These are phyloP conservation scores for Ascodesmis nigricans DNA, from an alignment of 495 filamentous ascomycete species.

Conservation along the genomic window DNA sequence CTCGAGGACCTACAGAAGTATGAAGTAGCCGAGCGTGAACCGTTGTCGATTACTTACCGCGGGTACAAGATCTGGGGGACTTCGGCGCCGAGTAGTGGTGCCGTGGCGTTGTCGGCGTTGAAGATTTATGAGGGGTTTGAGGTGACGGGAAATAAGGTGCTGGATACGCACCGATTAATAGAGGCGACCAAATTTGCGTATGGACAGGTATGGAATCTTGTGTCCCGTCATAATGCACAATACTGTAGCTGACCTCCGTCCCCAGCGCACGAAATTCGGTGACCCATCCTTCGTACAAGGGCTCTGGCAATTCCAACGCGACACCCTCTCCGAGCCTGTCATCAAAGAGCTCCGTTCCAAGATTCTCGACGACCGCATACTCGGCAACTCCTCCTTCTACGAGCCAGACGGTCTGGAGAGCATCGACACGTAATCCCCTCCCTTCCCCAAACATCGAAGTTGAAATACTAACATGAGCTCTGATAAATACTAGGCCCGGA, in stretches of 20 bases:
- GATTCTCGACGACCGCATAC: constrained; percentile 48
- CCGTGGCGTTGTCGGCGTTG: constrained; percentile 46
- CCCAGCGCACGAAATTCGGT: constrained; percentile 43
- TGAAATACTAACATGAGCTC: too few relatives aligned
- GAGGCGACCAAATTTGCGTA: constrained; percentile 81
- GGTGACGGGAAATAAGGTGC: constrained; percentile 27
- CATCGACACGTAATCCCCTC: constrained; percentile 31
- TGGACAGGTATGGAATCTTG: constrained; percentile 29
- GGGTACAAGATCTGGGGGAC: constrained; percentile 44
- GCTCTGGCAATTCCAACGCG: constrained; percentile 37
- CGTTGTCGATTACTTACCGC: constrained; percentile 46
- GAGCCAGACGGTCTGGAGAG: constrained; percentile 39
- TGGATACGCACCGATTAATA: constrained; percentile 57
- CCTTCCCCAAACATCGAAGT: constrained; percentile 19
- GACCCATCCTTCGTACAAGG: constrained; percentile 52
- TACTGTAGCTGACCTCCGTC: not conserved
- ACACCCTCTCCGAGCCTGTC: constrained; percentile 40
- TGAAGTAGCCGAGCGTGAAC: constrained; percentile 34
- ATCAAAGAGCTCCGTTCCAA: constrained; percentile 35
- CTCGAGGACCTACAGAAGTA: constrained; percentile 54
- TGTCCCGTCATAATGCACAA: not conserved
- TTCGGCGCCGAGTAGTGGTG: constrained; percentile 51
- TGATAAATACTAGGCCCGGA: too few relatives aligned
- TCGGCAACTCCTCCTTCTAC: constrained; percentile 49
- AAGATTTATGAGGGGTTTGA: constrained; percentile 60